Evolutionary conservation across 495 filamentous ascomycete species (phyloP).

Genomic region (Penicillium robsamsonii): DNA sequence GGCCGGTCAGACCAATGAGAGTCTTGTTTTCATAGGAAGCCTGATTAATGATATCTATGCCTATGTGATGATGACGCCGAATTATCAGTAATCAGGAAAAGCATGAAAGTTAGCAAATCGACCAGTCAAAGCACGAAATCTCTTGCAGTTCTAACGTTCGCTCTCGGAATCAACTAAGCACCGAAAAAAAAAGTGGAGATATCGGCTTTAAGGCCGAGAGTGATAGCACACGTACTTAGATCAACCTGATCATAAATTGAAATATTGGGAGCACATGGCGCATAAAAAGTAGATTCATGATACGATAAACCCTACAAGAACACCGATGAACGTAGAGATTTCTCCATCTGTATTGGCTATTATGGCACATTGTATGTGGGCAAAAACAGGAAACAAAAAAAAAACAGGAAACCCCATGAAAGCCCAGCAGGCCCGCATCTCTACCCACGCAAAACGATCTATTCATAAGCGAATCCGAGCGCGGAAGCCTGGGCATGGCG

Average conservation of each 20-base stretch:
- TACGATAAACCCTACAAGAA: conserved; percentile 13
- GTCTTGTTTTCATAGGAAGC: not conserved
- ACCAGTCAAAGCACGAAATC: not conserved
- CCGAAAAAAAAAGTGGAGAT: not conserved
- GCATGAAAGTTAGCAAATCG: not conserved
- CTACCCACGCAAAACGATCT: conserved; percentile 22
- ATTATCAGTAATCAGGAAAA: not conserved
- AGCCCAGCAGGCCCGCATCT: conserved; percentile 17
- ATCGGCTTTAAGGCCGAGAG: not conserved
- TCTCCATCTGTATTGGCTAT: conserved; percentile 27
- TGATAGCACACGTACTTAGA: no score
- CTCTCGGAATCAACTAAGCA: not conserved
- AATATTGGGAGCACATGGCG: no score
- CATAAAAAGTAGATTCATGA: not conserved
- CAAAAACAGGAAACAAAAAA: conserved; percentile 15
- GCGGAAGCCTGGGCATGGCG: conserved; percentile 14
- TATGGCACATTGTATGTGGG: conserved; percentile 33
- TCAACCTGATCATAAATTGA: no score
- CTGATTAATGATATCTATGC: not conserved
- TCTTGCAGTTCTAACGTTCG: not conserved
- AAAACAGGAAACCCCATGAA: conserved; percentile 9
- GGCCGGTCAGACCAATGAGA: not conserved
- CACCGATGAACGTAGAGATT: conserved; percentile 15
- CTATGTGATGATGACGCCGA: not conserved
- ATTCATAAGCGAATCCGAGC: conserved; percentile 19